Evolutionary conservation across 495 filamentous ascomycete species (phyloP), one percentile per base, ranked within the genome.

Genomic region (Pyrenopolyporus hunteri): DNA sequence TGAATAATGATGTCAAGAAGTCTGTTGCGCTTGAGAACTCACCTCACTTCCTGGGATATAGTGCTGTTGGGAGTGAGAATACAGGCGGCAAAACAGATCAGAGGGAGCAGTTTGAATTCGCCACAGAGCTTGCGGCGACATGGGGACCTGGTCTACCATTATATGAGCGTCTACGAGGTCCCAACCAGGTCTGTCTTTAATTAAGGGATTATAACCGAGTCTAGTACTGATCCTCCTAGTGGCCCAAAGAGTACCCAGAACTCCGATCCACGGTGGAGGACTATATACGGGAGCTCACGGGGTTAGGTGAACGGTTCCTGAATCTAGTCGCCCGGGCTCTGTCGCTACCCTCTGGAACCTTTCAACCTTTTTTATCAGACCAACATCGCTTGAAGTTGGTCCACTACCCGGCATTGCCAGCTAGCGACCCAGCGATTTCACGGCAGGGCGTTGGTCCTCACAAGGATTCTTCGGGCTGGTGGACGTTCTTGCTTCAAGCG

Each of bases 31-130:
- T 82, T n/a, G 64, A 71, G 3, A 78, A 82, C 46, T 82, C 76
- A 16, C 80, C 79, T 3, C 80, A 83, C 58, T 84, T 84, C 46
- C 61, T 83, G 17, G 83, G 81, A 1, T 85, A 83, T 67, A 78
- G 76, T 32, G 75, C 73, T 2, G 74, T 76, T 39, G 82, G 80
- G 0, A 76, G 77, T 35, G 82, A 83, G 64, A 78, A 68, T 0
- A 84, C 83, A 2, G 74, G 74, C 0, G 82, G 80, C 0, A 66
- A 73, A 40, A 59, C 66, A 19, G 82, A 85, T 53, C 64, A 73
- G 29, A 69, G 82, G 5, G 82, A 86, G 56, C 81, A 85, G 57
- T 82, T 82, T 17, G 80, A 85, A 57, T 82, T 83, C 65, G 81
- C 78, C 23, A 82, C 80, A 0, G 81, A 84, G 58, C 58, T 82